Evolutionary conservation across 257 asterid species (phyloP).

Genomic region (Hygrophila difformis): DNA sequence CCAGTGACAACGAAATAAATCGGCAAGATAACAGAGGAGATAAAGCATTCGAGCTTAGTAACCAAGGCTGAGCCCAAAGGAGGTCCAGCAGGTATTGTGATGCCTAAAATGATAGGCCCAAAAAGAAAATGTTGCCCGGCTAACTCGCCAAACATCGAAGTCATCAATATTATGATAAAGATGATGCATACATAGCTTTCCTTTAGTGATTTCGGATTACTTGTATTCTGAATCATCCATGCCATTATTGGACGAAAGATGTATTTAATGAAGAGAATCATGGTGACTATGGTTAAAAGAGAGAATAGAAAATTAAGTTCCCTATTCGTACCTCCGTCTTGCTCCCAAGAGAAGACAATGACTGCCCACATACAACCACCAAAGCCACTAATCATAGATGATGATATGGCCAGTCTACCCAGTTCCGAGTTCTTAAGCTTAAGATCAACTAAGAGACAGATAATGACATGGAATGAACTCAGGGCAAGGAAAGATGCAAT

Average conservation of each 20-base stretch:
- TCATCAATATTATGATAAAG: slow-evolving; percentile 16
- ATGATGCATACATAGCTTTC: slow-evolving; percentile 21
- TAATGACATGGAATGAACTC: slow-evolving; percentile 29
- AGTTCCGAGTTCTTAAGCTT: slow-evolving; percentile 31
- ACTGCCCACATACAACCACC: slow-evolving; percentile 23
- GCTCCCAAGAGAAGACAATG: slow-evolving; percentile 25
- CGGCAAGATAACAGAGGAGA: slow-evolving; percentile 27
- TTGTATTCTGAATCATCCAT: slow-evolving; percentile 23
- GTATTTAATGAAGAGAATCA: slow-evolving; percentile 14
- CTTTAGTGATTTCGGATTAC: slow-evolving; percentile 15
- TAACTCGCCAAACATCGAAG: slow-evolving; percentile 25
- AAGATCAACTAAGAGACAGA: slow-evolving; percentile 29
- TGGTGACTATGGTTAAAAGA: slow-evolving; percentile 1
- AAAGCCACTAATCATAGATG: slow-evolving; percentile 30
- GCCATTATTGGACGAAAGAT: slow-evolving; percentile 22
- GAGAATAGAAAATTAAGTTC: not conserved
- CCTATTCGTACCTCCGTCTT: not conserved
- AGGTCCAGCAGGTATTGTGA: slow-evolving; percentile 36
- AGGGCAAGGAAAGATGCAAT: slow-evolving; percentile 27
- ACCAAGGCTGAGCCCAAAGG: slow-evolving; percentile 38
- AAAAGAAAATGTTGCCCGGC: slow-evolving; percentile 28
- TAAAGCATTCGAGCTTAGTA: slow-evolving; percentile 24
- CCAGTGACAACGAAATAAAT: slow-evolving; percentile 26
- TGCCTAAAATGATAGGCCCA: slow-evolving; percentile 35
- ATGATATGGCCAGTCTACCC: slow-evolving; percentile 30